Evolutionary conservation across 768 basidiomycete species (phyloP).

Genomic region (Wakefieldia striispora): DNA sequence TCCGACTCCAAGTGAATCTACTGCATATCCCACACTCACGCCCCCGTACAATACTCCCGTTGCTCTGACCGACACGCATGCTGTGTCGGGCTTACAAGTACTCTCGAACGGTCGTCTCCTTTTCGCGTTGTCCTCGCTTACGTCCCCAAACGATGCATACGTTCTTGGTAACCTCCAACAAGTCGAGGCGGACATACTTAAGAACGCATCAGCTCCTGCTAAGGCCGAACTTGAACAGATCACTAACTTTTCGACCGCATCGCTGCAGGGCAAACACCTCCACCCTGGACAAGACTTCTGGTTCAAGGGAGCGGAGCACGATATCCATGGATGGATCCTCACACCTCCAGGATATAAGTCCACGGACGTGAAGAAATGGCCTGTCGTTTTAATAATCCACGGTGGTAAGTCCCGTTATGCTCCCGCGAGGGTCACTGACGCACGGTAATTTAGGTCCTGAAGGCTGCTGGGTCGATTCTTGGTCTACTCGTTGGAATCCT

Average conservation of each 20-base stretch:
- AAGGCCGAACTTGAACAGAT: slow-evolving; percentile 48
- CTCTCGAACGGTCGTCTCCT: slow-evolving; percentile 62
- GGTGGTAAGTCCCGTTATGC: slow-evolving; percentile 45
- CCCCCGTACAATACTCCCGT: slow-evolving; percentile 51
- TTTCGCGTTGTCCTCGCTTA: slow-evolving; percentile 71
- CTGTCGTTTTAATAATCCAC: slow-evolving; percentile 77
- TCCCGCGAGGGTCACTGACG: neutral
- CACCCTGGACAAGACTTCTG: slow-evolving; percentile 76
- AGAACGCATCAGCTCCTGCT: slow-evolving; percentile 24
- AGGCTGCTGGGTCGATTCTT: slow-evolving; percentile 86
- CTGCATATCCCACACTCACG: slow-evolving; percentile 44
- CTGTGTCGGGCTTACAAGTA: slow-evolving; percentile 60
- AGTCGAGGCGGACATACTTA: slow-evolving; percentile 42
- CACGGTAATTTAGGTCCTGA: slow-evolving; percentile 53
- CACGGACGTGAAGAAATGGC: slow-evolving; percentile 71
- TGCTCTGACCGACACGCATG: slow-evolving; percentile 55
- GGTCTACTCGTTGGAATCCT: slow-evolving; percentile 93
- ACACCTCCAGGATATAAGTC: slow-evolving; percentile 76
- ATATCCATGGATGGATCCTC: slow-evolving; percentile 83
- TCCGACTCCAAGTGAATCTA: slow-evolving; percentile 53
- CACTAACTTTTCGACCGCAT: slow-evolving; percentile 60
- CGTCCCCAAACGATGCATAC: slow-evolving; percentile 78
- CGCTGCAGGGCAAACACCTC: slow-evolving; percentile 57
- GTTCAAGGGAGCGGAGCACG: slow-evolving; percentile 79
- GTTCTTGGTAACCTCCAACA: slow-evolving; percentile 49